Evolutionary conservation across 1,284 basidiomycete species (phyloP), one percentile per base, ranked within the genome.

Genomic region (Cystobasidium sp.): DNA sequence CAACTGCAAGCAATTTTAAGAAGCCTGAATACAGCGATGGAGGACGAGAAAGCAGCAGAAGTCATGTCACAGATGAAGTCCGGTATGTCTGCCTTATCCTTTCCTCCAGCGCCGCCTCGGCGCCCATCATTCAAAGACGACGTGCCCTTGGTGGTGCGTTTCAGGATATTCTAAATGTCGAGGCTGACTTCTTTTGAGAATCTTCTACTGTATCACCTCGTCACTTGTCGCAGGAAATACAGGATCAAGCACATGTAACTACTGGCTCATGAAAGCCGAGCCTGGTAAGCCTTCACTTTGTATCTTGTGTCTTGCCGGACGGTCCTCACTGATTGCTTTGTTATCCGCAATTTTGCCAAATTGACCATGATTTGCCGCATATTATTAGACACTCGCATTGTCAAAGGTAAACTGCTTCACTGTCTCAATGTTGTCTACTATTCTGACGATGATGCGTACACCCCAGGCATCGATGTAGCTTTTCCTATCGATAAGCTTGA

Each of bases 401-500:
- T 92, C 47, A 95, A 93, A 80, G 93, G 92, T 47, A 93, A 91
- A 81, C 41, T 59, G 24, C 58, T 22, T 18, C 56, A 51, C 39
- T n/a, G 41, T 24, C 20, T 22, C 10, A 37, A 58, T 58, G 22
- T 31, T 10, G 16, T 12, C 9, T 47, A 71, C 12, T 67, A 43
- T 24, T 58, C 43, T 31, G 49, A 46, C 24, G 24, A 16, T 20
- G 41, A 12, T n/a, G 12, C 37, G 4, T 24, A 37, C 22, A 37
- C 14, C 0, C 20, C 43, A 49, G 70, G 55, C 51, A 62, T 52
- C 44, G 75, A 76, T 55, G 63, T 72, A 6, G 51, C 71, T 22
- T 96, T 96, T 81, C 92, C 91, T 72, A 88, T 95, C 1, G 92
- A 94, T 78, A 93, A 95, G 82, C 93, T 96, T 79, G 91, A 94